A percentile compares a stretch with the other conserved stretches of the same genome.
phyloP scores from a whole-genome alignment of 1,139 yeast genomes.

The Nakaseomyces bracarensis region DNA sequence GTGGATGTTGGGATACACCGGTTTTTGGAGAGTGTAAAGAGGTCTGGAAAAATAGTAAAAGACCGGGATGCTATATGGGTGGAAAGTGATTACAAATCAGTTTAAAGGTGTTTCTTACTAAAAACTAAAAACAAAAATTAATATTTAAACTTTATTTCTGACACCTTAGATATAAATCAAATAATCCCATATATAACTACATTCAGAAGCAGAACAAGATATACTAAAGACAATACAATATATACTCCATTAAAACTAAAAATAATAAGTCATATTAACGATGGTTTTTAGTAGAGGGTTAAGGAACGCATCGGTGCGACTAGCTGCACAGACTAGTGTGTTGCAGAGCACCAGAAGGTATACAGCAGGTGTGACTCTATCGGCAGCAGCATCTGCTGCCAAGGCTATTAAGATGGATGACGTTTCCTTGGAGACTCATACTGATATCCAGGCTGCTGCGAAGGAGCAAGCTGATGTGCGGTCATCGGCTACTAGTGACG shows the following conservation, averaged over 20 bases:
- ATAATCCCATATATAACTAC: too few relatives aligned
- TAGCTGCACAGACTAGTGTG: conserved; percentile 1
- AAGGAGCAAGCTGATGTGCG: conserved; percentile 27
- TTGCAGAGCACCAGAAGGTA: conserved; percentile 4
- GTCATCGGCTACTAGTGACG: conserved; percentile 15
- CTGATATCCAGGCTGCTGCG: conserved; percentile 30
- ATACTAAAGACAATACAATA: too few relatives aligned
- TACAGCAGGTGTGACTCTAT: background rate
- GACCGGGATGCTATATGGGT: too few relatives aligned
- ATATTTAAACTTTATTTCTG: too few relatives aligned
- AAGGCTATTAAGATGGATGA: conserved; percentile 21
- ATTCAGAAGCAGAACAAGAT: too few relatives aligned
- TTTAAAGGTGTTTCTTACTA: background rate
- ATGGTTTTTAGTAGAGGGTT: conserved; percentile 1
- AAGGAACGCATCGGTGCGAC: conserved; percentile 2
- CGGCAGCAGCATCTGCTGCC: conserved; percentile 4
- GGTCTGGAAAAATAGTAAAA: too few relatives aligned
- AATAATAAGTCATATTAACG: too few relatives aligned
- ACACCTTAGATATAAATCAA: too few relatives aligned
- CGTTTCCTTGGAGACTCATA: conserved; percentile 28
- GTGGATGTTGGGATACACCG: background rate
- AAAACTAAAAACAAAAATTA: too few relatives aligned
- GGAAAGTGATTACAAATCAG: conserved; percentile 1
- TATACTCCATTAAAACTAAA: too few relatives aligned
- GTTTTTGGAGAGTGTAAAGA: background rate